Evolutionary conservation across 495 filamentous ascomycete species (phyloP).

Genomic region (Sordaria brevicollis): DNA sequence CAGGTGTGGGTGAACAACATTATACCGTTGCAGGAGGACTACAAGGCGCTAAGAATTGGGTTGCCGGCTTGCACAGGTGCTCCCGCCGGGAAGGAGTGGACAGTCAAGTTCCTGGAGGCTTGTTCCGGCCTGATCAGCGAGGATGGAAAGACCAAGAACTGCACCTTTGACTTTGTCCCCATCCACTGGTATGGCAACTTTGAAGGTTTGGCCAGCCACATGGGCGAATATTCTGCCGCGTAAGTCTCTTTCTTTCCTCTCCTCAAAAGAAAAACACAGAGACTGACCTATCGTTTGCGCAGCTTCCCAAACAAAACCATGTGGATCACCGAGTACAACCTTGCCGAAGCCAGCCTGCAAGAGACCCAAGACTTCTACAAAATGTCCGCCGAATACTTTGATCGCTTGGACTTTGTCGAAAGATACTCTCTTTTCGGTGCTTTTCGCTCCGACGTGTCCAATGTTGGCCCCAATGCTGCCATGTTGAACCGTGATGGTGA

Average conservation of each 20-base stretch:
- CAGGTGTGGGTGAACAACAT: slow-evolving; percentile 55
- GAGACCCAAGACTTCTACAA: slow-evolving; percentile 58
- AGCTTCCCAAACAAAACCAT: slow-evolving; percentile 50
- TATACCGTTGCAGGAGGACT: slow-evolving; percentile 44
- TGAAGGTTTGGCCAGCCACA: slow-evolving; percentile 58
- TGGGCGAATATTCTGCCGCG: slow-evolving; percentile 49
- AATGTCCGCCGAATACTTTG: slow-evolving; percentile 49
- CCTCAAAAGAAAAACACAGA: neutral
- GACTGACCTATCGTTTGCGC: neutral
- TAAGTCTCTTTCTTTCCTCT: slow-evolving; percentile 12
- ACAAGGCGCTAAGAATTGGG: slow-evolving; percentile 43
- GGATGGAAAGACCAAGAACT: slow-evolving; percentile 30
- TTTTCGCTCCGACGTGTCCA: slow-evolving; percentile 54
- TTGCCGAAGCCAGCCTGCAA: slow-evolving; percentile 36
- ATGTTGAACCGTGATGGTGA: slow-evolving; percentile 52
- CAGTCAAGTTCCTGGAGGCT: slow-evolving; percentile 48
- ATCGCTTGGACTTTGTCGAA: slow-evolving; percentile 47
- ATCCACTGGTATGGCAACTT: slow-evolving; percentile 74
- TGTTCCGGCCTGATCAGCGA: slow-evolving; percentile 35
- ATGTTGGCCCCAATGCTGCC: slow-evolving; percentile 57
- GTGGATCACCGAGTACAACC: slow-evolving; percentile 68
- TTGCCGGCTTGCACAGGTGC: slow-evolving; percentile 49
- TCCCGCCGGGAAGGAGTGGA: slow-evolving; percentile 49
- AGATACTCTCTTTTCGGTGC: slow-evolving; percentile 66
- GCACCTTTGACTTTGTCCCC: slow-evolving; percentile 61